Evolutionary conservation across 805 yeast genomes (phyloP).

Genomic region (Starmerella potacharoeniae): DNA sequence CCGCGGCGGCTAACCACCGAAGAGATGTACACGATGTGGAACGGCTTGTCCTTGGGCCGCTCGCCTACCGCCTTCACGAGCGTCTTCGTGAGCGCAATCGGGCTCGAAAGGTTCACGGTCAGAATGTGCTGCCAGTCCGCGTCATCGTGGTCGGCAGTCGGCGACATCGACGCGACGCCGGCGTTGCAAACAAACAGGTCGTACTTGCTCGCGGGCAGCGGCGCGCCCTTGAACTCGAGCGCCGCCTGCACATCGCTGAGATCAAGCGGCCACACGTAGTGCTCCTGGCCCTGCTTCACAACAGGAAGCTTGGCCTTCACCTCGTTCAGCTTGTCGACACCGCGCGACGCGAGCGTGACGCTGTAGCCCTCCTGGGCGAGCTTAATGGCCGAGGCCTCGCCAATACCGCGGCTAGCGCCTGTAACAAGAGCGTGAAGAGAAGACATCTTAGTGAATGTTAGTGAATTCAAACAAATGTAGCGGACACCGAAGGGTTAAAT

Average conservation of each 20-base stretch:
- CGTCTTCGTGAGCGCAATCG: conserved; percentile 47
- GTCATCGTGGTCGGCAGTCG: conserved; percentile 37
- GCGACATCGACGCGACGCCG: conserved; percentile 48
- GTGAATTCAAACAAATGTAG: too few species aligned
- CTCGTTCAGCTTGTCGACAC: conserved; percentile 30
- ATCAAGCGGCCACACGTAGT: conserved; percentile 16
- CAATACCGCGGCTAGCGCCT: conserved; percentile 63
- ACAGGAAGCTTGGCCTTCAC: conserved; percentile 20
- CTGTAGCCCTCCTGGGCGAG: conserved; percentile 44
- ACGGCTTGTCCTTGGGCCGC: background rate
- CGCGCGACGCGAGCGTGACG: conserved; percentile 42
- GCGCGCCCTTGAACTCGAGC: conserved; percentile 7
- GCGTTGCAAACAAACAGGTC: conserved; percentile 34
- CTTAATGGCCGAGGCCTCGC: conserved; percentile 42
- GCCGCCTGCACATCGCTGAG: conserved; percentile 8
- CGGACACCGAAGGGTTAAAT: too few species aligned
- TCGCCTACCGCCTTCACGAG: conserved; percentile 38
- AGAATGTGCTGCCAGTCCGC: conserved; percentile 38
- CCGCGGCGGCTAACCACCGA: conserved; percentile 43
- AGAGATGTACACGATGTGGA: conserved; percentile 48
- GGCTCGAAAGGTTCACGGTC: conserved; percentile 46
- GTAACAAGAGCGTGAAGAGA: conserved; percentile 31
- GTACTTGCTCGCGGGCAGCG: conserved; percentile 32
- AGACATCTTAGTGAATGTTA: too few species aligned
- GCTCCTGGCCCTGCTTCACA: conserved; percentile 7